phyloP scores from a whole-genome alignment of 352 stramenopile genomes.

The Phytopythium ostracodes region DNA sequence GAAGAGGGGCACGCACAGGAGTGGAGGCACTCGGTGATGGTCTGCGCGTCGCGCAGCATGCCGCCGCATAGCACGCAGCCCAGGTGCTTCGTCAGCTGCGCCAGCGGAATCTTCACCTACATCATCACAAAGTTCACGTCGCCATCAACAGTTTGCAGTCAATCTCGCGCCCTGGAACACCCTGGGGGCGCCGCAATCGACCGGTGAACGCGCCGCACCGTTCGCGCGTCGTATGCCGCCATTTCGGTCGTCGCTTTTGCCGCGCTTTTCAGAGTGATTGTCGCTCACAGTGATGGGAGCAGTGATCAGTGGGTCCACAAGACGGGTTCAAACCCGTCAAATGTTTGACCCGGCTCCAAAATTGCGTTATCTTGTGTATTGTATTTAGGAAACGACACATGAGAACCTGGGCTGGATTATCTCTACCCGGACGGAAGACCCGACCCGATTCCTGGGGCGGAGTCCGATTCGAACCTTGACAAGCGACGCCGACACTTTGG shows the following conservation, averaged over 20 bases:
- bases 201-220: slow-evolving; percentile 10
- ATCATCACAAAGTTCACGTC: background rate
- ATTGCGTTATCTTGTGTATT: no score
- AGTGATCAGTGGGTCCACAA: background rate
- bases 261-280: slow-evolving; percentile 12
- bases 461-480: background rate
- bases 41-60: slow-evolving; percentile 72
- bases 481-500: background rate
- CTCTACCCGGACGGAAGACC: background rate
- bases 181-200: background rate
- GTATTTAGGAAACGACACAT: no score
- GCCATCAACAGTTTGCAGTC: background rate
- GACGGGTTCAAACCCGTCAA: no score
- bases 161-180: background rate
- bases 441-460: background rate
- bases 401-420: no score
- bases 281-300: background rate
- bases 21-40: slow-evolving; percentile 79
- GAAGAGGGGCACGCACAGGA: slow-evolving; percentile 42
- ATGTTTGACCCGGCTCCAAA: no score
- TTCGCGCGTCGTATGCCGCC: slow-evolving; percentile 22
- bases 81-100: slow-evolving; percentile 56
- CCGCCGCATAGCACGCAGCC: slow-evolving; percentile 63
- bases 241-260: slow-evolving; percentile 9
- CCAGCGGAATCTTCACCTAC: slow-evolving; percentile 50